Base-by-base conservation (phyloP, 2,329 filamentous ascomycete species). In the Ophiocordyceps camponoti-saundersi region DNA sequence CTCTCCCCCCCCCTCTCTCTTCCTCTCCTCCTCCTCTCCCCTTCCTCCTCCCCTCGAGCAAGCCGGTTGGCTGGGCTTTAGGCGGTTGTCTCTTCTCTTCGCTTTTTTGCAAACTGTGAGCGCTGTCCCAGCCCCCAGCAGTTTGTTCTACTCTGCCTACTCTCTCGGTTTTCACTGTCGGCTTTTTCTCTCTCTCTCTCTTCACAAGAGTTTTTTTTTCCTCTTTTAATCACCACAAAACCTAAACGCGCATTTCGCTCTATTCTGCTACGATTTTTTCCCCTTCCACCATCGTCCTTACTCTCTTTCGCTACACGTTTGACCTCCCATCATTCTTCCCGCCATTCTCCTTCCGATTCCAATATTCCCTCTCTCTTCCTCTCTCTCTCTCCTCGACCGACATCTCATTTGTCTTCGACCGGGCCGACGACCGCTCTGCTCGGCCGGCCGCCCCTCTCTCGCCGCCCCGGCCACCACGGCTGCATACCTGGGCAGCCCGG, bases 391-490 rank as follows among this genome's bases (percentile, higher is more conserved):
- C 48, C 48, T 41, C 47, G 46, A 46, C 45, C 44, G 45, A 47
- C 47, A 18, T 39, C 34, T 47, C 48, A 44, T 49, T 47, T 48
- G 43, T 47, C 22, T 34, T 44, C 26, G 46, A 40, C 39, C 21
- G 7, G 40, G 44, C 45, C 47, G 47, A 48, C 47, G 46, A 51
- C 34, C 47, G 43, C 46, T 47, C 44, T 47, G 42, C 43, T 43
- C 46, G 20, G 42, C 47, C 42, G 47, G 49, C 49, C 54, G 47
- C 49, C 49, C 54, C 55, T 54, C 51, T 57, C 12, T 26, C n/a
- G 15, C 23, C 53, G 57, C 55, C 55, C 57, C 58, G 55, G 53
- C 59, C 54, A 59, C 57, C 53, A 57, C 57, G 55, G 57, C 54
- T 57, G 53, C 45, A 36, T 30, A 30, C 29, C 44, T 23, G 18